phyloP scores from a whole-genome alignment of 306 rosid species.

The Amphicarpaea edgeworthii region DNA sequence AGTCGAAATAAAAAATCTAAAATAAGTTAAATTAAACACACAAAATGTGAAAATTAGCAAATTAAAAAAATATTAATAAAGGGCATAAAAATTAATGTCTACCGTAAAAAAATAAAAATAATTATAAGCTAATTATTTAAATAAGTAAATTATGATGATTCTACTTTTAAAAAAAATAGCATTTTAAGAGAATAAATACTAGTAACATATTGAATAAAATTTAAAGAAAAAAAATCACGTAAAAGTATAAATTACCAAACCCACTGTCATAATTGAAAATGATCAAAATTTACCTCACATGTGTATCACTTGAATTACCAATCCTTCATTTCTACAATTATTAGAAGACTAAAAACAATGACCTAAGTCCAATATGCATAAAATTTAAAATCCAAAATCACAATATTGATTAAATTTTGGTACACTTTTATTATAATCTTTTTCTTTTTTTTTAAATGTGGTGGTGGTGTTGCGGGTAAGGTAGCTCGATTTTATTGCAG shows the following conservation, averaged over 20 bases:
- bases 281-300: not conserved
- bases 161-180: not conserved
- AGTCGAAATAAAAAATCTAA: not conserved
- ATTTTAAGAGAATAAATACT: not conserved
- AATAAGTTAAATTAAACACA: not conserved
- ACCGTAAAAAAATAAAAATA: no score
- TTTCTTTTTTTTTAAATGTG: not conserved
- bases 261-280: not conserved
- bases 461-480: slow-evolving; percentile 12
- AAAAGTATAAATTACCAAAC: not conserved
- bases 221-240: not conserved
- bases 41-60: not conserved
- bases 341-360: not conserved
- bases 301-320: not conserved
- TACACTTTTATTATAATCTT: not conserved
- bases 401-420: not conserved
- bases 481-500: not conserved
- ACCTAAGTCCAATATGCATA: not conserved
- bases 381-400: not conserved
- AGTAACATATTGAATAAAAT: not conserved
- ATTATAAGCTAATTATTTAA: not conserved
- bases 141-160: not conserved
- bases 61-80: not conserved
- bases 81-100: not conserved
- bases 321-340: not conserved